A percentile compares a stretch with the other conserved stretches of the same genome.
These are phyloP conservation scores for Niveomyces coronatus DNA, from an alignment of 2,329 filamentous ascomycete species.

Conservation along the genomic window DNA sequence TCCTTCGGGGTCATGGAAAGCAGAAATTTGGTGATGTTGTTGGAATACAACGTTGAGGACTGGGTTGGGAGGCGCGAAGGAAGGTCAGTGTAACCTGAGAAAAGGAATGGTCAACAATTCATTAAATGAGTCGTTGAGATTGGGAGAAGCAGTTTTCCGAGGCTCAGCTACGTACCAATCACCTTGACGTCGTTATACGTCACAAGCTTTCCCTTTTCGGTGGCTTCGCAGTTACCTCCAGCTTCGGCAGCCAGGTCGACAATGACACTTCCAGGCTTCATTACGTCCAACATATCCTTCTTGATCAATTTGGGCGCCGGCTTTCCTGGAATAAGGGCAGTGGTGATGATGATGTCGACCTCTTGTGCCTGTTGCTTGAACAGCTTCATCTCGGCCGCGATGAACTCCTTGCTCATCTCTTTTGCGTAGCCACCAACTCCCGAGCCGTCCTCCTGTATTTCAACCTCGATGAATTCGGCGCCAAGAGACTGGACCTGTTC, in stretches of 20 bases:
- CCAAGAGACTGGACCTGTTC: constrained; percentile 87
- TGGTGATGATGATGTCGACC: constrained; percentile 88
- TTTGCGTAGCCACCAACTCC: constrained; percentile 84
- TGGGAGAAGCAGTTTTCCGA: neutral
- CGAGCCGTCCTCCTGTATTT: constrained; percentile 72
- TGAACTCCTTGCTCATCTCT: constrained; percentile 90
- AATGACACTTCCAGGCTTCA: constrained; percentile 84
- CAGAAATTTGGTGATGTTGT: constrained; percentile 85
- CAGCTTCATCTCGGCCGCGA: constrained; percentile 85
- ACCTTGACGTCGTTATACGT: constrained; percentile 71
- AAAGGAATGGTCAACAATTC: constrained; percentile 16
- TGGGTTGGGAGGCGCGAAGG: constrained; percentile 81
- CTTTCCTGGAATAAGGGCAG: constrained; percentile 78
- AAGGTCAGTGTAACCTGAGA: constrained; percentile 67
- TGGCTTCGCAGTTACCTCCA: constrained; percentile 80
- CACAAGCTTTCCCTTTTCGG: constrained; percentile 59
- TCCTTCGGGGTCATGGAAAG: constrained; percentile 71
- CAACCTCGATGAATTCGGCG: constrained; percentile 82
- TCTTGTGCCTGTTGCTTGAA: constrained; percentile 81
- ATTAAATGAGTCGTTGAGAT: neutral
- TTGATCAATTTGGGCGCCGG: constrained; percentile 78
- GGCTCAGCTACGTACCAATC: constrained; percentile 49
- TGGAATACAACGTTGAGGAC: constrained; percentile 82
- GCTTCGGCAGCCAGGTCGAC: constrained; percentile 83
- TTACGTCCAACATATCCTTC: constrained; percentile 66